phyloP scores from a whole-genome alignment of 2,329 filamentous ascomycete genomes.

The Fusarium metavorans region DNA sequence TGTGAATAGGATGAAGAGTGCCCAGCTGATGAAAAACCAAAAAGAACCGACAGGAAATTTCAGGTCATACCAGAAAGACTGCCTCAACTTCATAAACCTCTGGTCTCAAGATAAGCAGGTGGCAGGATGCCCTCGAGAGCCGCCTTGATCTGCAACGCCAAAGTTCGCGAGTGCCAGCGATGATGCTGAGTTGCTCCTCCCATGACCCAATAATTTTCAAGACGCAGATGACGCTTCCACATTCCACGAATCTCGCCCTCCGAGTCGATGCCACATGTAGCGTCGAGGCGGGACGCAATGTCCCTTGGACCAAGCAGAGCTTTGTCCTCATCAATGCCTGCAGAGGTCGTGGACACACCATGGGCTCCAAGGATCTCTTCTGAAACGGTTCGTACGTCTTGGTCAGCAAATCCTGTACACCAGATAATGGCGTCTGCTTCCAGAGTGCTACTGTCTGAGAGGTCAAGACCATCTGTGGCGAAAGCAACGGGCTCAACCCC shows the following conservation, averaged over 20 bases:
- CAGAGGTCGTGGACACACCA: rapidly evolving
- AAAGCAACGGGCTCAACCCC: conserved; percentile 8
- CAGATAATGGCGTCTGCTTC: conserved; percentile 22
- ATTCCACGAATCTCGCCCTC: conserved; percentile 36
- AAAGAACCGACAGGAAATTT: background rate
- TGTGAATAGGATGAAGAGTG: background rate
- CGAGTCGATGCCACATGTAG: conserved; percentile 27
- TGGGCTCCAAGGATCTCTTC: conserved; percentile 9
- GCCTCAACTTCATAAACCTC: background rate
- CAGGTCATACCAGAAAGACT: background rate
- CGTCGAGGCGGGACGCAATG: conserved; percentile 9
- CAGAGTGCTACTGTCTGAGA: conserved; percentile 17
- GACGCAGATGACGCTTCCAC: conserved; percentile 29
- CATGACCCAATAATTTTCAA: conserved; percentile 36
- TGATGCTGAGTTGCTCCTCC: conserved; percentile 31
- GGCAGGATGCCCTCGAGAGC: conserved; percentile 22
- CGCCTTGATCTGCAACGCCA: conserved; percentile 35
- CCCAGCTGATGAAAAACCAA: background rate
- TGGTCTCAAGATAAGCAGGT: conserved; percentile 20
- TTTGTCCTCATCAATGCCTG: background rate
- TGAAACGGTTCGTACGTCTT: background rate
- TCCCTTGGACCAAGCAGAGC: background rate
- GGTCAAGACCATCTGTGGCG: conserved; percentile 1
- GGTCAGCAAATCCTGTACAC: conserved; percentile 31
- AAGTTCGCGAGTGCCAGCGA: conserved; percentile 25